These are phyloP conservation scores for Dillenia turbinata DNA, from an alignment of 164 flowering plant genomes.

Conservation along the genomic window DNA sequence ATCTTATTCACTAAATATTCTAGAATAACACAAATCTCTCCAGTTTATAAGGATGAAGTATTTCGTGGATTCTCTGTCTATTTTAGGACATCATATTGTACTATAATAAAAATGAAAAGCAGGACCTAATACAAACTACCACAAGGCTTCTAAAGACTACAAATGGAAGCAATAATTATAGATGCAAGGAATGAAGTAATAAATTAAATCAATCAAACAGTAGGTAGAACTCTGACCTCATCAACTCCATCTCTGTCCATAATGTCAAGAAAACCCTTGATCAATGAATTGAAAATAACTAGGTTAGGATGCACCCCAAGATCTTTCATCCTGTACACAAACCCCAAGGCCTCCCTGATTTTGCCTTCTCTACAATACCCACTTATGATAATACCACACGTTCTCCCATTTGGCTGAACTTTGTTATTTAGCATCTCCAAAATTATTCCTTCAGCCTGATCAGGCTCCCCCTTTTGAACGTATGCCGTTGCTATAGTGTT, in stretches of 20 bases:
- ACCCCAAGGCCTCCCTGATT: slow-evolving; percentile 38
- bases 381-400: slow-evolving; percentile 66
- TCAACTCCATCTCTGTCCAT: slow-evolving; percentile 52
- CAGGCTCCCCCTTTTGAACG: slow-evolving; percentile 60
- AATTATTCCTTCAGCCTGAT: slow-evolving; percentile 58
- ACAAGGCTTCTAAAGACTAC: too few species aligned
- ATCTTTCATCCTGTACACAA: slow-evolving; percentile 59
- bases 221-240: slow-evolving; percentile 33
- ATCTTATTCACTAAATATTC: too few species aligned
- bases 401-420: slow-evolving; percentile 70
- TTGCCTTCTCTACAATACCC: slow-evolving; percentile 59
- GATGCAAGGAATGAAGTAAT: too few species aligned
- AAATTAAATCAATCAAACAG: neutral
- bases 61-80: too few species aligned
- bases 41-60: too few species aligned
- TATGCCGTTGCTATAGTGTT: slow-evolving; percentile 83
- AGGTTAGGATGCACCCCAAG: slow-evolving; percentile 68
- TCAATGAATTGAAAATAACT: slow-evolving; percentile 70
- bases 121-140: too few species aligned
- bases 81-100: too few species aligned
- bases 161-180: too few species aligned
- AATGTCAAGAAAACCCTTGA: slow-evolving; percentile 70
- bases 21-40: too few species aligned
- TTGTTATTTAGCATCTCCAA: slow-evolving; percentile 53
- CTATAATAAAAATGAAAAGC: too few species aligned